phyloP scores from a whole-genome alignment of 371 early-diverging fungal genomes.

The Cokeromyces recurvatus region DNA sequence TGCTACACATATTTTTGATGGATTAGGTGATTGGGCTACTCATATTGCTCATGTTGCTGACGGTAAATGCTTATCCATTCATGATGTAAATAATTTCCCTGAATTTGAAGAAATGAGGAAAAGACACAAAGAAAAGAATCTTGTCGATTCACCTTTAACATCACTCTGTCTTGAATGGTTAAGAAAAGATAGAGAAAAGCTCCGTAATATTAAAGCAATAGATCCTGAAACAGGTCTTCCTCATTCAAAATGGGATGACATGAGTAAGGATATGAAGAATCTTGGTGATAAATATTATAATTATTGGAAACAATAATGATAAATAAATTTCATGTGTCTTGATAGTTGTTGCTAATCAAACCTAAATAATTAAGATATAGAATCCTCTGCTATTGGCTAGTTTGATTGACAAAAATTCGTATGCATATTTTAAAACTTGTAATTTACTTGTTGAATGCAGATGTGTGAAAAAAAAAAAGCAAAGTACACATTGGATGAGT shows the following conservation, averaged over 20 bases:
- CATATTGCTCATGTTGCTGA: constrained; percentile 70
- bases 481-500: too few species aligned
- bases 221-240: constrained; percentile 39
- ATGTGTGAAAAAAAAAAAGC: too few species aligned
- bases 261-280: constrained; percentile 67
- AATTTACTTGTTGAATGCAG: too few species aligned
- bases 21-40: constrained; percentile 64
- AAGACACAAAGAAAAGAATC: constrained; percentile 19
- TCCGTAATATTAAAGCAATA: constrained; percentile 14
- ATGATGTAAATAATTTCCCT: constrained; percentile 36
- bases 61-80: constrained; percentile 43
- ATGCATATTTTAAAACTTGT: too few species aligned
- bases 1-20: constrained; percentile 70
- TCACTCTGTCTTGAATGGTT: constrained; percentile 46
- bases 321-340: constrained; percentile 16
- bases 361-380: too few species aligned
- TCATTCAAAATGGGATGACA: constrained; percentile 66
- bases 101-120: constrained; percentile 42
- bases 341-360: too few species aligned
- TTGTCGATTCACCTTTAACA: constrained; percentile 63
- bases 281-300: constrained; percentile 66
- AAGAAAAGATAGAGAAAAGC: constrained; percentile 33
- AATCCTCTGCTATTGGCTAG: too few species aligned
- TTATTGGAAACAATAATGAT: constrained; percentile 29
- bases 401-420: too few species aligned